Base-by-base conservation (phyloP, 441 rosid genomes). In the Populus trichocarpa region DNA sequence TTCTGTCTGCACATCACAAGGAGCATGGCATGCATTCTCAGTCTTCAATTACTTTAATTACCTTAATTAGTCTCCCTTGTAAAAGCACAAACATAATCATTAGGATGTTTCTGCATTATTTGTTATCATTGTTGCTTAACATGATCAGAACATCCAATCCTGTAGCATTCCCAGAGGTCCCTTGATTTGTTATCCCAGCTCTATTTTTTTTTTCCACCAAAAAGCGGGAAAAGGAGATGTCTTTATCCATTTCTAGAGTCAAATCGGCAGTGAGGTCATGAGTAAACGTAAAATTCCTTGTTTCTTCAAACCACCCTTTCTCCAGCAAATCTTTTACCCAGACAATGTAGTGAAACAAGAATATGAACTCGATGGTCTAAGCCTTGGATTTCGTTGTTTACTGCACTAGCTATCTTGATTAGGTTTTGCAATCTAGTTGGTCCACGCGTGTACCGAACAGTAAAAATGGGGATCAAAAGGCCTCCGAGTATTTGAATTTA, bases 61-160 rank as follows among this genome's bases (percentile, higher is more conserved):
- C 64, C 74, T 82, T 76, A 22, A 57, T 20, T 20, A 74, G 71
- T 72, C 78, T 75, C 69, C 25, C 72, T 75, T 25, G 81, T 84
- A 75, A 79, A 80, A 80, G 84, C 50, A 36, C 3, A 20, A 80
- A 77, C 88, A 85, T 50, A 81, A 86, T 88, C 80, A 88, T 88
- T 73, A 40, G 10, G n/a, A 53, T 76, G 64, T 81, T 74, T 77
- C 78, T 66, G 32, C 65, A 59, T 80, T 59, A 83, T 81, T 71
- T 71, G 67, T 30, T 70, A 82, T 81, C 11, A 78, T 78, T 66
- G 28, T 78, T 35, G 30, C 69, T 81, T 28, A 59, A 18, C 61
- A 30, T 23, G 50, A 66, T 76, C 77, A 76, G 65, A 38, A 8
- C 25, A 36, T 36, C 35, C 77, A 25, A 12, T 8, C n/a, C 63